A percentile compares a stretch with the other conserved stretches of the same genome.
phyloP scores from a whole-genome alignment of 75 land plant species.

The Chamaecyparis obtusa region DNA sequence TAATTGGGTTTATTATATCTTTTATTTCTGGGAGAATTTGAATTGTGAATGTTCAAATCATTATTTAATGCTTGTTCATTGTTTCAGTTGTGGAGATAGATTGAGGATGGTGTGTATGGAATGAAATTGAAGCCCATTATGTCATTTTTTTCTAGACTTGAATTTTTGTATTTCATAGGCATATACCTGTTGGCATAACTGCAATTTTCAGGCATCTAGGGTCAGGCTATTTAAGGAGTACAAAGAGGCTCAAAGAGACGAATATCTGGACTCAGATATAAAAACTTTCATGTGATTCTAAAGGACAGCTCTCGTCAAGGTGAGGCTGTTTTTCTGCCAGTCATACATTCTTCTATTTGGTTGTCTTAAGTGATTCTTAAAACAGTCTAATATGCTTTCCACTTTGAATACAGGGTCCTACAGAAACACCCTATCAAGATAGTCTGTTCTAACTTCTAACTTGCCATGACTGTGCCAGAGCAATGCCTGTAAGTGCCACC shows the following conservation, averaged over 20 bases:
- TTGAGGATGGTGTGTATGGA: background rate
- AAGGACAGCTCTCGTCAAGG: conserved; percentile 97
- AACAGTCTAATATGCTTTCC: background rate
- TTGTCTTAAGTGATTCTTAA: background rate
- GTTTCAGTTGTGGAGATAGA: background rate
- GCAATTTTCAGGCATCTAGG: conserved; percentile 71
- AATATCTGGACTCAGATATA: conserved; percentile 79
- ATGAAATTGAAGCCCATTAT: background rate
- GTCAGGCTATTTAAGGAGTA: conserved; percentile 95
- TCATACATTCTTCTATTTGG: background rate
- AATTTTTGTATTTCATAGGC: background rate
- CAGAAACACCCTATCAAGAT: conserved; percentile 93
- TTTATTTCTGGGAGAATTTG: background rate
- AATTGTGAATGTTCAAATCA: background rate
- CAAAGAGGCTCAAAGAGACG: conserved; percentile 89
- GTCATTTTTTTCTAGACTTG: background rate
- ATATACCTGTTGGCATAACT: background rate
- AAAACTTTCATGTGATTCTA: conserved; percentile 85
- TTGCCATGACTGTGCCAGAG: conserved; percentile 87
- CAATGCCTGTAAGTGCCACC: conserved; percentile 96
- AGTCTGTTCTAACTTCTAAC: conserved; percentile 97
- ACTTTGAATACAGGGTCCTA: conserved; percentile 65
- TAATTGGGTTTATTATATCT: background rate
- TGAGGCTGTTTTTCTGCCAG: conserved; percentile 9
- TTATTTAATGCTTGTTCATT: background rate